Base-by-base conservation (phyloP, 2,329 filamentous ascomycete genomes). In the Trichoderma semiorbis region DNA sequence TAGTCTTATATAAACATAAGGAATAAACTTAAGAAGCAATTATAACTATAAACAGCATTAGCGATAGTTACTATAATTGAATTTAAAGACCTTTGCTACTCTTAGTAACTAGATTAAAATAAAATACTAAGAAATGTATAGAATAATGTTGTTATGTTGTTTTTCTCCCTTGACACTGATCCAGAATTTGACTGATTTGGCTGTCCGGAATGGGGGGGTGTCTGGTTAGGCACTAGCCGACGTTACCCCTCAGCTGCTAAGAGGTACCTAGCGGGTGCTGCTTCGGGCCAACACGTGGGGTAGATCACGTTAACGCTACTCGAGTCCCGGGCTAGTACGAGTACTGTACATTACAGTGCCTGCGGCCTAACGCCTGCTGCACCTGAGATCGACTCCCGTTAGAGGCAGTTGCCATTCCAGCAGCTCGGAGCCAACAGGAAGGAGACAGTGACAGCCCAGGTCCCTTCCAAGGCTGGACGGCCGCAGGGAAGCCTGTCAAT, bases 391-490 rank as follows among this genome's bases (percentile, higher is more conserved):
- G 63, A 66, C 60, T 43, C 24, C 34, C 21, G n/a, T 62, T 24
- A 62, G 55, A 60, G 14, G 58, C 58, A 39, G 21, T 34, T 24
- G 28, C 55, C 55, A 64, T 50, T 70, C 58, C 58, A 70, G 47
- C 55, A 53, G 69, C 24, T 30, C 24, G 50, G 70, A 60, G 60
- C 70, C 70, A 72, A 72, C 65, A 36, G 58, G 64, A 72, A 69
- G 26, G 70, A 57, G 47, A 43, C 43, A 30, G 70, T 72, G 70
- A 69, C 70, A 72, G 43, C 62, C 43, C 43, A 47, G 50, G 26
- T 8, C 26, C 30, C 36, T 57, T 62, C 50, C 28, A 32, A 32
- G 62, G 69, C 53, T 43, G 66, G n/a, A 30, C 26, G 61, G 32
- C 26, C 16, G 21, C 57, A 34, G 26, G 66, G 55, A 47, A 61